Evolutionary conservation across 805 yeast genomes (phyloP).

Genomic region (Scheffersomyces lignosus): DNA sequence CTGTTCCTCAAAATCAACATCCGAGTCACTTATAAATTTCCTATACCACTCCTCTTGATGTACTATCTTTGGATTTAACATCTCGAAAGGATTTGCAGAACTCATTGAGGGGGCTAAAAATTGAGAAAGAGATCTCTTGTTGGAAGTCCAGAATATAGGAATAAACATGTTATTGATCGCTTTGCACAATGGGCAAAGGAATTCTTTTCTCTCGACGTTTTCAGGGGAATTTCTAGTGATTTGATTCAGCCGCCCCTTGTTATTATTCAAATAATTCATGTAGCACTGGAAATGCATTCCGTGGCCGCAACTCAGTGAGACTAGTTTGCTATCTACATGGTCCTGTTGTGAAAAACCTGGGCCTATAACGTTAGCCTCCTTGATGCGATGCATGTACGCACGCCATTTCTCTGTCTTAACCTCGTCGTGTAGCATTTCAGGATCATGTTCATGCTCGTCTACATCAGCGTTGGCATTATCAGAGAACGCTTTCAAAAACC

Average conservation of each 20-base stretch:
- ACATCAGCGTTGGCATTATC: conserved; percentile 43
- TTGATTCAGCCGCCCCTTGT: conserved; percentile 59
- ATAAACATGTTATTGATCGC: conserved; percentile 80
- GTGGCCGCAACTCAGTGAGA: conserved; percentile 85
- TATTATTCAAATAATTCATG: conserved; percentile 58
- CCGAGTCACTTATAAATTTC: conserved; percentile 17
- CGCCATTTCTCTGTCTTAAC: conserved; percentile 34
- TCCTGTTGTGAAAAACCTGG: conserved; percentile 62
- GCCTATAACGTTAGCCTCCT: conserved; percentile 52
- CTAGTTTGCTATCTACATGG: conserved; percentile 42
- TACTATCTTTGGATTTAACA: conserved; percentile 11
- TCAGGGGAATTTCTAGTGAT: conserved; percentile 83
- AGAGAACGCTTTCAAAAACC: conserved; percentile 65
- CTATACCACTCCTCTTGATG: conserved; percentile 25
- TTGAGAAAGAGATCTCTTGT: conserved; percentile 31
- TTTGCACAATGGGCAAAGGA: conserved; percentile 88
- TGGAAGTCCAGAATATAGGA: conserved; percentile 66
- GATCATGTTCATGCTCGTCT: conserved; percentile 23
- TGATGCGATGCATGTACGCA: conserved; percentile 34
- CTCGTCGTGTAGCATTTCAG: conserved; percentile 9
- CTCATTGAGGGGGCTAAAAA: conserved; percentile 15
- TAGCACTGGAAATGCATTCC: conserved; percentile 87
- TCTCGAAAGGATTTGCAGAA: conserved; percentile 12
- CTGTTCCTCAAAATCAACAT: conserved; percentile 21
- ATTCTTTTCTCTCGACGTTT: conserved; percentile 66